Evolutionary conservation across 148 eudicot genomes (phyloP).

Genomic region (Tetragonia tetragonoides): DNA sequence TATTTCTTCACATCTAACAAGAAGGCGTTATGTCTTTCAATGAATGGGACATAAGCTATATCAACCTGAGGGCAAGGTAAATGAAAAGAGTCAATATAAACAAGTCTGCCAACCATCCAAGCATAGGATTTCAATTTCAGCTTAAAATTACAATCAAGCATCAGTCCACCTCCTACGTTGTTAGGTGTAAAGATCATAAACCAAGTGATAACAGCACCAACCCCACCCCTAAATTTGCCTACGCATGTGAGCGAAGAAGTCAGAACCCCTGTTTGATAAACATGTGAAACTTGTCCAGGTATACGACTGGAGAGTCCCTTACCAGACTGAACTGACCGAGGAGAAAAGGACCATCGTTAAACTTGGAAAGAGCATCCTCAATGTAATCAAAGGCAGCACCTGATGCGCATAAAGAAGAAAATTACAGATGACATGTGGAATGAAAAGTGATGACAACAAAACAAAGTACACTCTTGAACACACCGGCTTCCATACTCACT

Average conservation of each 20-base stretch:
- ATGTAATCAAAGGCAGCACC: conserved; percentile 64
- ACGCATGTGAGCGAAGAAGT: not conserved
- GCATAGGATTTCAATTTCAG: not conserved
- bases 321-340: conserved; percentile 16
- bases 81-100: not conserved
- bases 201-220: not conserved
- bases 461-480: conserved; percentile 16
- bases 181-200: not conserved
- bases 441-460: not conserved
- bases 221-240: not conserved
- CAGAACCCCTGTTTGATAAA: not conserved
- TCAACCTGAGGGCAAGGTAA: conserved; percentile 48
- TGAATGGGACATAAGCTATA: conserved; percentile 75
- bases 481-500: conserved; percentile 54
- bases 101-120: not conserved
- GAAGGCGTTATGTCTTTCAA: conserved; percentile 67
- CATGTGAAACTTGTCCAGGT: not conserved
- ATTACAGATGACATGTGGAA: not conserved
- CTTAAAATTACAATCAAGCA: not conserved
- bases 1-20: conserved; percentile 58
- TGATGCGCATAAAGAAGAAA: conserved; percentile 21
- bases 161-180: not conserved
- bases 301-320: not conserved
- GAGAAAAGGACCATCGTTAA: conserved; percentile 10
- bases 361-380: conserved; percentile 38